Evolutionary conservation across 257 asterid genomes (phyloP).

Genomic region (Solanum peruvianum): DNA sequence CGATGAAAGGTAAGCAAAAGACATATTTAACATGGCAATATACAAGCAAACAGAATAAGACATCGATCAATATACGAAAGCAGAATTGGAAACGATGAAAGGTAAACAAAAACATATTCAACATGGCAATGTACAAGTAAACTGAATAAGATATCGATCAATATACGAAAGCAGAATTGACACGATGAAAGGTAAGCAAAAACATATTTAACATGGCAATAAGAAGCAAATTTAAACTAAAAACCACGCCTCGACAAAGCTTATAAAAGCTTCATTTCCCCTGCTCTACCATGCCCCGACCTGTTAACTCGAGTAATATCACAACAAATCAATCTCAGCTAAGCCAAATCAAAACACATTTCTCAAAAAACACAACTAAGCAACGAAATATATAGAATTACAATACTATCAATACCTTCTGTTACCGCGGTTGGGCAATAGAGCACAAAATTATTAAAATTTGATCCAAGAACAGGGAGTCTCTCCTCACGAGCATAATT

Average conservation of each 20-base stretch:
- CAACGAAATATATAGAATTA: background rate
- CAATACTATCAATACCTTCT: slow-evolving; percentile 6
- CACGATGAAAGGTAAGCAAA: background rate
- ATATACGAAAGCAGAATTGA: background rate
- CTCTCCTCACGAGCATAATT: slow-evolving; percentile 28
- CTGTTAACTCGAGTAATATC: background rate
- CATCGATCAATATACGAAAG: background rate
- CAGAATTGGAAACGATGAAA: background rate
- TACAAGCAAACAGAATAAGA: background rate
- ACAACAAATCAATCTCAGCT: background rate
- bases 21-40: too few relatives aligned
- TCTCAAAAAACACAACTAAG: background rate
- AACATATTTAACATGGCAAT: background rate
- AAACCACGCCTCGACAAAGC: background rate
- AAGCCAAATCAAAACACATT: background rate
- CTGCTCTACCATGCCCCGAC: background rate
- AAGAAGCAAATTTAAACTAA: background rate
- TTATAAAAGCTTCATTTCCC: background rate
- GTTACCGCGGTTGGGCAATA: slow-evolving; percentile 19
- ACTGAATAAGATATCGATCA: background rate
- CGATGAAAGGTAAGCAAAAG: too few relatives aligned
- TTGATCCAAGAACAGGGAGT: slow-evolving; percentile 24
- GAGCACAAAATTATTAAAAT: slow-evolving; percentile 12
- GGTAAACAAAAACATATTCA: background rate
- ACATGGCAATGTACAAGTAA: background rate